phyloP scores from a whole-genome alignment of 2,329 filamentous ascomycete genomes.

The Diaporthe capsici region DNA sequence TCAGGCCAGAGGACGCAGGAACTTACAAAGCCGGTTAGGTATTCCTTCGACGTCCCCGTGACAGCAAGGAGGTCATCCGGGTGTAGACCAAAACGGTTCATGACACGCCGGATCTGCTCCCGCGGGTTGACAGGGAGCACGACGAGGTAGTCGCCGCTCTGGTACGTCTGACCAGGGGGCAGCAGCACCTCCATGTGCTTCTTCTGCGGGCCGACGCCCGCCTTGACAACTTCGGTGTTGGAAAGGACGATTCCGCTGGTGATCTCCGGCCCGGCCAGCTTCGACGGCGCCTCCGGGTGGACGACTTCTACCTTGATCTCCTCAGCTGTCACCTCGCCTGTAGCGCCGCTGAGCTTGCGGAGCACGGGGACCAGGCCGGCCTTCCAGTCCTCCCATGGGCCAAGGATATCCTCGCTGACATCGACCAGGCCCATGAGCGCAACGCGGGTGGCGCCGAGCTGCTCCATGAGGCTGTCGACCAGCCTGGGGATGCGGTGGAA shows the following conservation, averaged over 20 bases:
- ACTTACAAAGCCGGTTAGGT: slow-evolving; percentile 44
- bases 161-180: slow-evolving; percentile 62
- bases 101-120: slow-evolving; percentile 65
- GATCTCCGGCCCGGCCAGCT: slow-evolving; percentile 41
- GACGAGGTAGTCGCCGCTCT: slow-evolving; percentile 74
- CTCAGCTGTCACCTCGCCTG: slow-evolving; percentile 36
- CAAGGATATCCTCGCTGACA: slow-evolving; percentile 64
- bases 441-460: slow-evolving; percentile 60
- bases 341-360: slow-evolving; percentile 40
- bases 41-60: slow-evolving; percentile 52
- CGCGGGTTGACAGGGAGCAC: slow-evolving; percentile 71
- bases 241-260: slow-evolving; percentile 36
- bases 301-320: slow-evolving; percentile 42
- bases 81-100: slow-evolving; percentile 68
- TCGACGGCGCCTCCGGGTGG: slow-evolving; percentile 40
- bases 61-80: slow-evolving; percentile 71
- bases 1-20: background rate
- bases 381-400: slow-evolving; percentile 64
- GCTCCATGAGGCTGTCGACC: slow-evolving; percentile 58
- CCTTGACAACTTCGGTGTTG: slow-evolving; percentile 42
- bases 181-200: slow-evolving; percentile 45
- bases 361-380: slow-evolving; percentile 54
- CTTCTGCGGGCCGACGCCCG: slow-evolving; percentile 42
- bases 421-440: slow-evolving; percentile 61
- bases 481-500: slow-evolving; percentile 66